These are phyloP conservation scores for Nitzschia sp. DNA, from an alignment of 108 stramenopile species.

Conservation along the genomic window DNA sequence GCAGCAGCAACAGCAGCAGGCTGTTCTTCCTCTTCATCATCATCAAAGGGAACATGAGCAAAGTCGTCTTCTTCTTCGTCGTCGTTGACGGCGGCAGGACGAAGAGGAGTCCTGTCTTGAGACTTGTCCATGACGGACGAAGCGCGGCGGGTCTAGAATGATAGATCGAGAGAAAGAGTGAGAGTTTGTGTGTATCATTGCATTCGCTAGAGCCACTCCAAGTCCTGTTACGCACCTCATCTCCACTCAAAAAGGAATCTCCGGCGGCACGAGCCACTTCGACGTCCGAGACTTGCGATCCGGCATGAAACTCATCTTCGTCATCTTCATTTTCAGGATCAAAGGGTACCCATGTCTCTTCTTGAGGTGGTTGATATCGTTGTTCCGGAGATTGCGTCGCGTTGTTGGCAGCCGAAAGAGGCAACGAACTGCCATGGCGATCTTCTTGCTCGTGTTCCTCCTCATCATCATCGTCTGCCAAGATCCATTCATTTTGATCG, in stretches of 20 bases:
- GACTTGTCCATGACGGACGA: slow-evolving; percentile 10
- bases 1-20: slow-evolving; percentile 35
- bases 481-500: slow-evolving; percentile 68
- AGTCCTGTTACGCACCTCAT: slow-evolving; percentile 43
- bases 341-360: slow-evolving; percentile 84
- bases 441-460: slow-evolving; percentile 21
- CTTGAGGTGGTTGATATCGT: slow-evolving; percentile 54
- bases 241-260: slow-evolving; percentile 44
- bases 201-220: too few relatives aligned
- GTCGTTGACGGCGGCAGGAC: not conserved
- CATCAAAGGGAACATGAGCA: slow-evolving; percentile 53
- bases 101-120: not conserved
- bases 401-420: not conserved
- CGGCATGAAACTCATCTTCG: slow-evolving; percentile 21
- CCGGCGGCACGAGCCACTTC: slow-evolving; percentile 81
- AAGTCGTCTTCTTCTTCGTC: slow-evolving; percentile 33
- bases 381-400: slow-evolving; percentile 11
- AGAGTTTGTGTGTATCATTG: too few relatives aligned
- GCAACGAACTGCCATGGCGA: not conserved
- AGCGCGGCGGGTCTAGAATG: slow-evolving; percentile 26
- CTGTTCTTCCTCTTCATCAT: slow-evolving; percentile 30
- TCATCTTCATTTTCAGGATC: slow-evolving; percentile 81
- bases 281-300: slow-evolving; percentile 54
- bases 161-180: too few relatives aligned
- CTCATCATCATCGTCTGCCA: slow-evolving; percentile 64